A percentile compares a stretch with the other conserved stretches of the same genome.
These are phyloP conservation scores for Leucosporidium scottii DNA, from an alignment of 768 basidiomycete genomes.

Conservation along the genomic window DNA sequence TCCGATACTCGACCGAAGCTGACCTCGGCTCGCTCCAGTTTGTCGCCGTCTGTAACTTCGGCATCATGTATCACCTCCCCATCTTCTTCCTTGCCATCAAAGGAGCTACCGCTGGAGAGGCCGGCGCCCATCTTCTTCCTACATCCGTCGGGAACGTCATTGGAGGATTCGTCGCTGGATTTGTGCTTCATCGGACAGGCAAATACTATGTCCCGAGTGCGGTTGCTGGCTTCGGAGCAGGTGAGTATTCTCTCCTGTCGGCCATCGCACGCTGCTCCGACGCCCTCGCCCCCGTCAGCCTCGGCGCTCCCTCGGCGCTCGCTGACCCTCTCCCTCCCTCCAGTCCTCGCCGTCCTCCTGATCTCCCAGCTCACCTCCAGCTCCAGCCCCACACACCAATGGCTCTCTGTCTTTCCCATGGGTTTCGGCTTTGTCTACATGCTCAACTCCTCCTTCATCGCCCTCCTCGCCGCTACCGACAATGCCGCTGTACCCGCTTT, in stretches of 20 bases:
- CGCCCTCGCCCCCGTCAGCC: not conserved
- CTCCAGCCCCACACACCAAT: not conserved
- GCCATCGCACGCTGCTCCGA: not conserved
- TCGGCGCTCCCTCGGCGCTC: not conserved
- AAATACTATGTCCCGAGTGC: conserved; percentile 1
- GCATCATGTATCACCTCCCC: conserved; percentile 9
- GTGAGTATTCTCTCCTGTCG: not conserved
- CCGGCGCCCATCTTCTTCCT: conserved; percentile 9
- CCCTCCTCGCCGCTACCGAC: conserved; percentile 1
- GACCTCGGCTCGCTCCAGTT: conserved; percentile 55
- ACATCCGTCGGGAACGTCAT: not conserved
- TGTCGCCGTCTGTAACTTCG: conserved; percentile 16
- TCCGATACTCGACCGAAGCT: conserved; percentile 55
- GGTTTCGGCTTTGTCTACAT: conserved; percentile 10
- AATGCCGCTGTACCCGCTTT: not conserved
- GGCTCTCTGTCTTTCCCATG: conserved; percentile 5
- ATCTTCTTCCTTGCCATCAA: conserved; percentile 5
- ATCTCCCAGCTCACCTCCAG: not conserved
- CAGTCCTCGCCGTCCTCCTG: not conserved
- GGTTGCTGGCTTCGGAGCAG: not conserved
- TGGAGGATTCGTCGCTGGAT: conserved; percentile 1
- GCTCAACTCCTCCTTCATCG: conserved; percentile 9
- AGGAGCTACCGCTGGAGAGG: not conserved
- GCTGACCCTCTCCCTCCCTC: not conserved
- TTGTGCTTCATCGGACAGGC: not conserved